Evolutionary conservation across 1,284 basidiomycete genomes (phyloP).

Genomic region (Pseudozyma tsukubaensis): DNA sequence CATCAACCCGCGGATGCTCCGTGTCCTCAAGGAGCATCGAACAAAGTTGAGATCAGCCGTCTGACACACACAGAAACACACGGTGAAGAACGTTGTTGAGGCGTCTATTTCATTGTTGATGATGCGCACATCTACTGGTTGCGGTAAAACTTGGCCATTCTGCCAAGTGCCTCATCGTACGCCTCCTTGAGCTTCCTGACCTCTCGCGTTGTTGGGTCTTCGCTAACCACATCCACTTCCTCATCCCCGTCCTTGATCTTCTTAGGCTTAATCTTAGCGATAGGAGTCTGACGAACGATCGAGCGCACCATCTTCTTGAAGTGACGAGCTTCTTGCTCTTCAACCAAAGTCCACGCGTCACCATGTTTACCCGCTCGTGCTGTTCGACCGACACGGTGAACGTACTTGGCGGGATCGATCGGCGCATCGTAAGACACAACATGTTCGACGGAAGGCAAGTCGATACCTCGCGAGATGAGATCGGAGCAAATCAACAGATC

Average conservation of each 20-base stretch:
- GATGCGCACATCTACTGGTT: constrained; percentile 22
- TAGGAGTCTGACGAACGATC: constrained; percentile 34
- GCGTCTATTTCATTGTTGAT: constrained; percentile 14
- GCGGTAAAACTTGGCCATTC: constrained; percentile 50
- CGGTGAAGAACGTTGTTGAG: neutral
- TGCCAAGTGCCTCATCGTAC: constrained; percentile 52
- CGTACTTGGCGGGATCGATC: constrained; percentile 96
- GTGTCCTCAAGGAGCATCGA: too few species aligned
- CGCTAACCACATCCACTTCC: constrained; percentile 34
- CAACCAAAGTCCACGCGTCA: constrained; percentile 91
- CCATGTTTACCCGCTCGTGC: constrained; percentile 88
- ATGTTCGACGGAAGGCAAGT: constrained; percentile 88
- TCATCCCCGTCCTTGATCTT: constrained; percentile 19
- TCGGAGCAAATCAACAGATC: constrained; percentile 93
- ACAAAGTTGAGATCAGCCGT: too few species aligned
- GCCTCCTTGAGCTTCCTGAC: constrained; percentile 25
- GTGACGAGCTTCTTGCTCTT: constrained; percentile 81
- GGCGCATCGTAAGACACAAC: constrained; percentile 95
- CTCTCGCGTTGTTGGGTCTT: constrained; percentile 26
- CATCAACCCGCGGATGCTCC: too few species aligned
- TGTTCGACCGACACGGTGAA: constrained; percentile 93
- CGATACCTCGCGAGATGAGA: constrained; percentile 94
- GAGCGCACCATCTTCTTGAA: constrained; percentile 49
- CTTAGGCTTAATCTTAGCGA: constrained; percentile 48
- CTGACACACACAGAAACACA: too few species aligned